Base-by-base conservation (phyloP, 2,329 filamentous ascomycete species). In the Hypoxylon sp. region DNA sequence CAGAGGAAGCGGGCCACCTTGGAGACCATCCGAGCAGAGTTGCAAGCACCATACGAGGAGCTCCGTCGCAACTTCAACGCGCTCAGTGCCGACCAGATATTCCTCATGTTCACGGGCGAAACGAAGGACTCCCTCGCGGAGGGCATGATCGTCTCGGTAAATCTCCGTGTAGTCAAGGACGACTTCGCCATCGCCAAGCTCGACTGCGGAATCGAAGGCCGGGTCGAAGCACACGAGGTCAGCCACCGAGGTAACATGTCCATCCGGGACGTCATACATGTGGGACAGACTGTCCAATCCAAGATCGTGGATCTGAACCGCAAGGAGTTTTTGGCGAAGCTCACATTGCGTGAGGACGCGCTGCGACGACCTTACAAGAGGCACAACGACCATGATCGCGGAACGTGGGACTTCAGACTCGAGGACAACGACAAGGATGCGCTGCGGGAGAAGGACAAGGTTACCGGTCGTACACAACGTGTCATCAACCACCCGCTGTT, bases 401-500 rank as follows among this genome's bases (percentile, higher is more conserved):
- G 88, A 35, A 91, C 93, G 66, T 99, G 95, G 95, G 93, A 99
- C 73, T 88, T 89, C 63, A 79, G 83, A 2, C 87, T 92, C 67
- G 95, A 99, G 75, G 82, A 85, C 15, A 84, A 87, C 41, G 95
- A 98, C 71, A 88, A 86, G 71, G 92, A 96, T 53, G 88, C 91
- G 55, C 80, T 95, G 63, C 87, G 89, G 52, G 92, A 96, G 74
- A 96, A 93, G 77, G 92, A 95, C 70, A 90, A 91, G 71, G 85
- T 86, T 9, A 91, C 91, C 15, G 92, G 91, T 11, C 91, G 95
- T 46, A 89, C 91, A 2, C 92, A 96, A 74, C 87, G 95, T 73
- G 95, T 99, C 58, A 95, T 99, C 79, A 99, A 99, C 75, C 95
- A 99, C 72, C 94, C 95, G 21, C 85, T 98, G 13, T 99, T 98